Evolutionary conservation across 1,284 basidiomycete genomes (phyloP).

Genomic region (Melampsora americana): DNA sequence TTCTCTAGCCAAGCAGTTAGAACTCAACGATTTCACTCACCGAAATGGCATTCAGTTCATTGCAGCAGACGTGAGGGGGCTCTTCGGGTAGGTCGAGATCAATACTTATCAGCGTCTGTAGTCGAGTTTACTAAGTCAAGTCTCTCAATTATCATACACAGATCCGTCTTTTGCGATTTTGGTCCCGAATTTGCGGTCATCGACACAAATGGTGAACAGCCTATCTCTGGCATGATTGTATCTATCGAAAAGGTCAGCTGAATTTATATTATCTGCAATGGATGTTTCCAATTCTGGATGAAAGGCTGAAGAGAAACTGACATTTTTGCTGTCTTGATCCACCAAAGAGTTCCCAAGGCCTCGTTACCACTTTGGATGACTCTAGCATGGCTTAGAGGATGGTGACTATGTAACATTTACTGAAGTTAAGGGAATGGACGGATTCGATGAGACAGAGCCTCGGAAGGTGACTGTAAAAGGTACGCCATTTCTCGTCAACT

Average conservation of each 20-base stretch:
- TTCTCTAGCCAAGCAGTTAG: slow-evolving; percentile 75
- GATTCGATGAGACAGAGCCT: slow-evolving; percentile 84
- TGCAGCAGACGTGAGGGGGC: slow-evolving; percentile 82
- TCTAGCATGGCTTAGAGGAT: slow-evolving; percentile 93
- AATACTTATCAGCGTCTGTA: not conserved
- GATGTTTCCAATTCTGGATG: no score
- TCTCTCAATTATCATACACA: slow-evolving; percentile 47
- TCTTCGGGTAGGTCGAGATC: slow-evolving; percentile 70
- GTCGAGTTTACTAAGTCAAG: not conserved
- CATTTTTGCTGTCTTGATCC: not conserved
- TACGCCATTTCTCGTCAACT: not conserved
- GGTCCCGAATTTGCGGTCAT: slow-evolving; percentile 89
- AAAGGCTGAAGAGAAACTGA: no score
- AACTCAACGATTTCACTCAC: slow-evolving; percentile 93
- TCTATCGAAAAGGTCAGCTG: slow-evolving; percentile 69
- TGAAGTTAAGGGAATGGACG: slow-evolving; percentile 95
- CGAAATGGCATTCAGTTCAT: slow-evolving; percentile 85
- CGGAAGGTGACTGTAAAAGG: slow-evolving; percentile 86
- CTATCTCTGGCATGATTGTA: slow-evolving; percentile 90
- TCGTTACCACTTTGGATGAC: slow-evolving; percentile 96
- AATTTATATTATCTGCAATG: no score
- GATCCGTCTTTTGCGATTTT: slow-evolving; percentile 89
- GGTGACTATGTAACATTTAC: slow-evolving; percentile 96
- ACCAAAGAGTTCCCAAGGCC: slow-evolving; percentile 65
- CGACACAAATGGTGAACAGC: slow-evolving; percentile 91